These are phyloP conservation scores for Tothia fuscella DNA, from an alignment of 2,329 filamentous ascomycete species.

Conservation along the genomic window DNA sequence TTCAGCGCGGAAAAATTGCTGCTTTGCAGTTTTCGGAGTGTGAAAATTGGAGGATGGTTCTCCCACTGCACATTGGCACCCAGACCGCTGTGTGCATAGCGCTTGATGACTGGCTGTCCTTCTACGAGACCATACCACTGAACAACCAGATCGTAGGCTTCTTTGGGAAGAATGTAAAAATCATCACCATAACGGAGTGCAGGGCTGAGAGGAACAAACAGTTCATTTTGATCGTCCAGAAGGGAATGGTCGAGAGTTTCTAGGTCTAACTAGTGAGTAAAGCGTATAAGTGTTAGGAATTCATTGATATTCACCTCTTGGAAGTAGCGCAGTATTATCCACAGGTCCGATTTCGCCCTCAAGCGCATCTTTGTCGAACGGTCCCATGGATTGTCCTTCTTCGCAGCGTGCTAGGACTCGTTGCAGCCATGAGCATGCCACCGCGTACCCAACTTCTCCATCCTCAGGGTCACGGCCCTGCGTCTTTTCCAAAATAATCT, in stretches of 20 bases:
- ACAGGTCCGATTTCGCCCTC: conserved; percentile 63
- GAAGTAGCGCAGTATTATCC: conserved; percentile 73
- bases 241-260: conserved; percentile 14
- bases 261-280: not conserved
- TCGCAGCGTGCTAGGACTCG: conserved; percentile 56
- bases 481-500: conserved; percentile 51
- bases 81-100: conserved; percentile 60
- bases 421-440: conserved; percentile 69
- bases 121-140: conserved; percentile 70
- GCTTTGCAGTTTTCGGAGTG: conserved; percentile 59
- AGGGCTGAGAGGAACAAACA: conserved; percentile 61
- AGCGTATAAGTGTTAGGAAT: not conserved
- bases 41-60: conserved; percentile 73
- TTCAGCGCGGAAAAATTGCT: not conserved
- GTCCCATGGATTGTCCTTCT: conserved; percentile 43
- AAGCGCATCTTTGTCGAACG: conserved; percentile 45
- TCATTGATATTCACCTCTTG: conserved; percentile 14
- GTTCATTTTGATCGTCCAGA: conserved; percentile 29
- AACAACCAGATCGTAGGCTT: conserved; percentile 70
- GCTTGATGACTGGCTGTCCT: conserved; percentile 58
- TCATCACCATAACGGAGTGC: conserved; percentile 53
- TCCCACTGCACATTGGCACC: conserved; percentile 66
- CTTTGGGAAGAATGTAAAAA: conserved; percentile 64
- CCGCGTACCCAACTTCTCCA: conserved; percentile 62
- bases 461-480: conserved; percentile 48